Conservation (phyloP, 805 yeast genomes). For the Sugiyamaella qingdaonensis region DNA sequence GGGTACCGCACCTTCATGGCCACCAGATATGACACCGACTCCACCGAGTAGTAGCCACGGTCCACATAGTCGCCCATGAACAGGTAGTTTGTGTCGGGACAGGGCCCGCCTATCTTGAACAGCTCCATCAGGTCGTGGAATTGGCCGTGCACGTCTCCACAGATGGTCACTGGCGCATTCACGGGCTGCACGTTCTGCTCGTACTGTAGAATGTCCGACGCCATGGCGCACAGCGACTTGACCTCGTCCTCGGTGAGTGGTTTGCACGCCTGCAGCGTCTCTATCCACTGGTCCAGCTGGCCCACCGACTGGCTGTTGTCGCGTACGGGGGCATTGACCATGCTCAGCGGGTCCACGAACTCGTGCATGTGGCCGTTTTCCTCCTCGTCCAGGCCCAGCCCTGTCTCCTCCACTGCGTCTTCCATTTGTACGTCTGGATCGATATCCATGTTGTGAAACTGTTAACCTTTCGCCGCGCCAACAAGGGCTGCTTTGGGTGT, state of each 20-base stretch:
- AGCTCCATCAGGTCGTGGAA: conserved; percentile 94
- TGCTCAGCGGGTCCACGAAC: conserved; percentile 11
- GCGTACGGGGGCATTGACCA: conserved; percentile 52
- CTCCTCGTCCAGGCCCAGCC: conserved; percentile 70
- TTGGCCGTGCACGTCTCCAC: conserved; percentile 98
- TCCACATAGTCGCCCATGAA: conserved; percentile 92
- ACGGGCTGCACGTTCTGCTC: conserved; percentile 96
- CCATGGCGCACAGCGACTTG: conserved; percentile 79
- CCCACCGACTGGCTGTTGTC: conserved; percentile 46
- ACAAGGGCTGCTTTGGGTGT: not conserved
- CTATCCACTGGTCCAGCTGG: conserved; percentile 88
- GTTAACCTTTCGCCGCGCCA: not conserved
- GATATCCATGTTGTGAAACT: conserved; percentile 29
- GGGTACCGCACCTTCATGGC: conserved; percentile 95
- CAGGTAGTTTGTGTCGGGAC: conserved; percentile 87
- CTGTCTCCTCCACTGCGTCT: conserved; percentile 51
- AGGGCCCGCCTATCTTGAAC: conserved; percentile 92
- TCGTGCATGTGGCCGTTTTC: conserved; percentile 38
- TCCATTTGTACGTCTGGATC: conserved; percentile 40
- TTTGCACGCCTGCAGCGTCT: conserved; percentile 43
- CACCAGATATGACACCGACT: conserved; percentile 84
- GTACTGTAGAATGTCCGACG: conserved; percentile 69
- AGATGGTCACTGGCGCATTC: conserved; percentile 89
- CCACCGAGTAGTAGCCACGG: conserved; percentile 84
- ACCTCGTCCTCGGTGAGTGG: conserved; percentile 71